Evolutionary conservation across 164 flowering plant genomes (phyloP), one percentile per base, ranked within the genome.

Genomic region (Akebia trifoliata): DNA sequence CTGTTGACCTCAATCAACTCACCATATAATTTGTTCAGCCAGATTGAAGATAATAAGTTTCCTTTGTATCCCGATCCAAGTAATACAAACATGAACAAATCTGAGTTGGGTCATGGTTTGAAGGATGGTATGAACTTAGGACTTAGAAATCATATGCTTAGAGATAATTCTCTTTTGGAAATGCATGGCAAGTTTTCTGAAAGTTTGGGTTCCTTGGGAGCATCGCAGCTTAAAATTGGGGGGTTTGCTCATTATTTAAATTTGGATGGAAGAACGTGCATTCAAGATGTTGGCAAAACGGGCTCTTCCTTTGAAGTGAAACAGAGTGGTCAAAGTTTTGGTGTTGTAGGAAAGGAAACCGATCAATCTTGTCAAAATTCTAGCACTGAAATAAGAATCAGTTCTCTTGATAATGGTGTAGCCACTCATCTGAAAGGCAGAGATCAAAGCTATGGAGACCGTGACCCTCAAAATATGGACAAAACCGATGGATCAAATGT

Each of bases 261-360:
- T 14, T 61, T 46, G 22, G 50, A 44, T 35, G 58, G 61, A 17
- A 46, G 28, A 36, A 35, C 34, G 4, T 29, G 6, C 39, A 25
- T 50, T 20, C 50, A 63, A 18, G 63, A 63, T 21, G 22, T 26
- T n/a, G 14, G 40, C 32, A 26, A 32, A 37, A 15, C 38, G 48
- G 64, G 50, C n/a, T 53, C 66, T 24, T 50, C 65, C 21, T 4
- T 50, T n/a, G 51, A 62, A 20, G 17, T 50, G 35, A 52, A 65
- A 37, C 54, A 55, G 22, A 53, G 55, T 40, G 50, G 34, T 50
- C 56, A 29, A 32, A 34, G 14, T 47, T 22, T 15, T 21, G 46
- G 59, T 36, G 28, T 8, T 36, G n/a, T 43, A 39, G 60, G 55
- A 39, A 65, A 37, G 43, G 58, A 65, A 50, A 55, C n/a, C 43